Base-by-base conservation (phyloP, 2,329 filamentous ascomycete species). In the Pseudogymnoascus sp. region DNA sequence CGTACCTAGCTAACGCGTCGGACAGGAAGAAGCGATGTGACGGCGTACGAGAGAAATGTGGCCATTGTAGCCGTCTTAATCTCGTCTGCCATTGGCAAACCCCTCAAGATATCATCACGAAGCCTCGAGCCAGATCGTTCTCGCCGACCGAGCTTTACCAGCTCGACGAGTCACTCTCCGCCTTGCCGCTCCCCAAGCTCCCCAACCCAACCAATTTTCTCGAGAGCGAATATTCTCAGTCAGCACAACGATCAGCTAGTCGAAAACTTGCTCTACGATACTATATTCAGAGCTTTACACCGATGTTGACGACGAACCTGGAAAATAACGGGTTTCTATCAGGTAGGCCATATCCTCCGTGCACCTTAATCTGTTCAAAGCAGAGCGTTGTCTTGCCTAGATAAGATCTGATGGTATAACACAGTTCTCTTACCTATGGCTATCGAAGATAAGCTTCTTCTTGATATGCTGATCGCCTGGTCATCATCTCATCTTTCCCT, bases 361-460 rank as follows among this genome's bases (percentile, higher is more conserved):
- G 23, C 19, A 21, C 3, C 35, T 45, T 28, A 26, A 6, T 9
- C 15, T 23, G 41, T 21, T 48, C 8, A 21, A 6, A 48, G 19
- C 18, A 48, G 18, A 45, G n/a, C 12, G 10, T 37, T 37, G n/a
- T 15, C 33, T 34, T 34, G 12, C 12, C 33, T 13, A 34, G 33
- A 34, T n/a, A 38, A 28, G 3, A 21, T 15, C 23, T 58, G 37
- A 56, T 15, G 8, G 18, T 10, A 35, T 60, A 30, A 60, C 18
- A 23, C 3, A 62, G 61, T 62, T 15, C 59, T 62, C 33, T 57
- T 62, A 21, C 61, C 61, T 7, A 62, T 62, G 61, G 59, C 59
- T 35, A 59, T 61, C 26, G 61, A 62, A 23, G 61, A 55, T 21
- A 28, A 28, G n/a, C 28, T 45, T 19, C 28, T 62, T 12, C 59